phyloP scores from a whole-genome alignment of 164 flowering plant genomes.

The Sextonia rubra region DNA sequence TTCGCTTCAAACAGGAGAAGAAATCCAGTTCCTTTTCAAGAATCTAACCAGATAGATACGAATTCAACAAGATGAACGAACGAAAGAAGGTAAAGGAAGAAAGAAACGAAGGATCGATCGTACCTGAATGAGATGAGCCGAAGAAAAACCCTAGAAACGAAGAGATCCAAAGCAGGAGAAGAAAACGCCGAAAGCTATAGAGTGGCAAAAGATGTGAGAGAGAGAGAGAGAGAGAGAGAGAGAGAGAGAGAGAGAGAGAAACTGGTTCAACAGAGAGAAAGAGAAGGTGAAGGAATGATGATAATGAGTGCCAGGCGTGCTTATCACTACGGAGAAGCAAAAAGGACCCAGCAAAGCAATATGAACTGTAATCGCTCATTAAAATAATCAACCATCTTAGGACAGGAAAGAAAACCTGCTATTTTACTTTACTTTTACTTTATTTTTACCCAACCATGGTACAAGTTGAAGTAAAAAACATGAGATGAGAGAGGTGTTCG shows the following conservation, averaged over 20 bases:
- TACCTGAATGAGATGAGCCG: constrained; percentile 24
- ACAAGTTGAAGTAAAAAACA: no score
- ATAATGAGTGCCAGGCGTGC: constrained; percentile 76
- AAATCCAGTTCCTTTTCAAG: no score
- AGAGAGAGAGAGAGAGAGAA: constrained; percentile 17
- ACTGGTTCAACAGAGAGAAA: no score
- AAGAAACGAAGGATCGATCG: neutral
- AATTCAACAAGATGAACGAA: no score
- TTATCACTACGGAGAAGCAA: constrained; percentile 52
- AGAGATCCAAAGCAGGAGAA: constrained; percentile 2
- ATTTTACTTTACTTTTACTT: neutral
- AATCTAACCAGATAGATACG: no score
- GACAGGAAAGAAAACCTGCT: neutral
- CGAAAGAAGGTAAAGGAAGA: neutral
- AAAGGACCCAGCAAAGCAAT: constrained; percentile 19
- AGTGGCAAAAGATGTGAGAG: constrained; percentile 8
- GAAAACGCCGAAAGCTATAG: constrained; percentile 6
- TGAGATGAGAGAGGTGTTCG: no score
- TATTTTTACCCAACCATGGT: no score
- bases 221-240: constrained; percentile 20
- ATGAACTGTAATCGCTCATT: constrained; percentile 33
- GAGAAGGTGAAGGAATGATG: constrained; percentile 20
- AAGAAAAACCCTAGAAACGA: constrained; percentile 11
- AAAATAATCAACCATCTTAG: constrained; percentile 4
- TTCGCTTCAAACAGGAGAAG: neutral